These are phyloP conservation scores for Crepidotus variabilis DNA, from an alignment of 768 basidiomycete genomes.

Conservation along the genomic window DNA sequence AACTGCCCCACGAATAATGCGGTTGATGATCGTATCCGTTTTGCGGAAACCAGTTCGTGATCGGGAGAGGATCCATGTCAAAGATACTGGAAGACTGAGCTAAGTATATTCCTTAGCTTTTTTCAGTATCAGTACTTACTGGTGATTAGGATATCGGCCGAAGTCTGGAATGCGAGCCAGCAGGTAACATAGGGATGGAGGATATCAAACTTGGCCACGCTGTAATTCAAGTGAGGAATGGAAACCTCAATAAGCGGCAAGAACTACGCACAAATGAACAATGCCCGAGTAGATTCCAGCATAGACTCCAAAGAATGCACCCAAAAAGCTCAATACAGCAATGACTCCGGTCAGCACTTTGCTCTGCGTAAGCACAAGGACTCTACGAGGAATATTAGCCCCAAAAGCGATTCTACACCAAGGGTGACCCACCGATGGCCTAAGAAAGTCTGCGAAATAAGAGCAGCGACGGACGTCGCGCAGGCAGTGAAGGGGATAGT, in stretches of 20 bases:
- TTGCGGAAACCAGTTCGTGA: slow-evolving; percentile 47
- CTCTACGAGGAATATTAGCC: slow-evolving; percentile 17
- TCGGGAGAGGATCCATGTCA: slow-evolving; percentile 29
- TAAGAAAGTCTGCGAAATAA: slow-evolving; percentile 49
- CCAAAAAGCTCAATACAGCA: slow-evolving; percentile 31
- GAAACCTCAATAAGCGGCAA: background rate
- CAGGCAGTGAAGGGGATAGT: slow-evolving; percentile 47
- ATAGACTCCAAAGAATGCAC: slow-evolving; percentile 40
- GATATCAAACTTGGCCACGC: slow-evolving; percentile 36
- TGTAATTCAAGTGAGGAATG: slow-evolving; percentile 13
- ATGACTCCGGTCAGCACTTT: slow-evolving; percentile 30
- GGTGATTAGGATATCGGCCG: slow-evolving; percentile 41
- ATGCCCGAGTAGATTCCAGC: slow-evolving; percentile 41
- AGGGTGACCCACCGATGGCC: slow-evolving; percentile 31
- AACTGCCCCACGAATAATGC: slow-evolving; percentile 50
- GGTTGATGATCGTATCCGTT: slow-evolving; percentile 50
- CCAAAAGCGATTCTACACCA: background rate
- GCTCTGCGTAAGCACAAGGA: slow-evolving; percentile 33
- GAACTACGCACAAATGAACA: slow-evolving; percentile 31
- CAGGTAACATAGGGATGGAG: slow-evolving; percentile 39
- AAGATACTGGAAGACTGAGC: slow-evolving; percentile 13
- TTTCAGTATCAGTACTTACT: slow-evolving; percentile 23
- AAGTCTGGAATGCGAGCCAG: slow-evolving; percentile 45
- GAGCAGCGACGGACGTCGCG: slow-evolving; percentile 40
- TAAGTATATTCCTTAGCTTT: background rate